These are phyloP conservation scores for Parascedosporium putredinis DNA, from an alignment of 2,329 filamentous ascomycete genomes.

Conservation along the genomic window DNA sequence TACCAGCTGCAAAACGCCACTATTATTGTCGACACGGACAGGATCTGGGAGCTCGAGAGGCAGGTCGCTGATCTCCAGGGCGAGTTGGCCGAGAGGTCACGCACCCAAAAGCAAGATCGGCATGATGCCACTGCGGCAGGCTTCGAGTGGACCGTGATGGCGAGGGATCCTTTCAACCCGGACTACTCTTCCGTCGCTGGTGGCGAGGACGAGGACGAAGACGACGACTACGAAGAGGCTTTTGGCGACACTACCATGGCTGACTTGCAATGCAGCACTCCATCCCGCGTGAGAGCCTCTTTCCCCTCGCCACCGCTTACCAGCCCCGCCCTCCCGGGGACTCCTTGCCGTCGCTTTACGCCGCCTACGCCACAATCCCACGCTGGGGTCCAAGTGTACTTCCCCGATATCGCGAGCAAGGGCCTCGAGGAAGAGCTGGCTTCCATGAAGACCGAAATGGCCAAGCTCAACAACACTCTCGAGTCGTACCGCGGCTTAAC, in stretches of 20 bases:
- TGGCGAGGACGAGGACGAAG: too few relatives aligned
- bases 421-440: slow-evolving; percentile 34
- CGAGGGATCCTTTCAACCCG: slow-evolving; percentile 33
- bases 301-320: slow-evolving; percentile 48
- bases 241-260: slow-evolving; percentile 42
- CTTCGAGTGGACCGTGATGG: slow-evolving; percentile 41
- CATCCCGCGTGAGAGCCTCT: slow-evolving; percentile 30
- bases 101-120: slow-evolving; percentile 12
- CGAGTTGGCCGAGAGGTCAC: slow-evolving; percentile 18
- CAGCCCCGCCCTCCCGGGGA: slow-evolving; percentile 29
- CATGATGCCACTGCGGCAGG: background rate
- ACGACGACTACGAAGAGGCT: slow-evolving; percentile 27
- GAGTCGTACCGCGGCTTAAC: slow-evolving; percentile 35
- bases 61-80: slow-evolving; percentile 26
- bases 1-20: slow-evolving; percentile 41
- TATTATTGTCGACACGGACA: slow-evolving; percentile 34
- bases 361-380: slow-evolving; percentile 19
- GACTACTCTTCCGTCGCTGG: slow-evolving; percentile 22
- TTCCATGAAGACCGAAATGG: slow-evolving; percentile 36
- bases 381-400: slow-evolving; percentile 27
- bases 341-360: slow-evolving; percentile 24
- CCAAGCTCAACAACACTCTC: slow-evolving; percentile 35
- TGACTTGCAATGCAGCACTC: slow-evolving; percentile 42
- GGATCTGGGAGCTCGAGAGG: slow-evolving; percentile 30
- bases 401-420: slow-evolving; percentile 32